Evolutionary conservation across 2,329 filamentous ascomycete genomes (phyloP).

Genomic region (Tolypocladium amazonense): DNA sequence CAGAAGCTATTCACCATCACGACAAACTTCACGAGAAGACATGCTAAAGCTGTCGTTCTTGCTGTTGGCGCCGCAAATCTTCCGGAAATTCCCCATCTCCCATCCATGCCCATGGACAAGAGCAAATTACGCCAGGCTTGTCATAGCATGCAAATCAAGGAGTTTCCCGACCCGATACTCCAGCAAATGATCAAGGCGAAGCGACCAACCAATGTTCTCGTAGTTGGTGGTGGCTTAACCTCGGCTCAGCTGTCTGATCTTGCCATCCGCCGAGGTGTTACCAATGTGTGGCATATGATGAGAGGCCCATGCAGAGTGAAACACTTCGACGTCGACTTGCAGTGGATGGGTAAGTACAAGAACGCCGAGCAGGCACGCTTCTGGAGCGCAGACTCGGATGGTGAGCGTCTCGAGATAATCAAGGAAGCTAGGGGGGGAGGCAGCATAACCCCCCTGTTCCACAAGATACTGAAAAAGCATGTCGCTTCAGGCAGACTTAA

Average conservation of each 20-base stretch:
- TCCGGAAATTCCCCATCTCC: conserved; percentile 34
- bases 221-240: conserved; percentile 67
- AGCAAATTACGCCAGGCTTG: conserved; percentile 31
- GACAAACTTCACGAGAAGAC: conserved; percentile 42
- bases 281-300: conserved; percentile 61
- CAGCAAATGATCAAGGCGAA: conserved; percentile 38
- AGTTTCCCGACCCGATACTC: conserved; percentile 45
- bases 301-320: conserved; percentile 51
- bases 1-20: conserved; percentile 54
- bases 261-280: conserved; percentile 52
- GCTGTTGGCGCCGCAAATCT: conserved; percentile 59
- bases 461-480: conserved; percentile 56
- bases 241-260: conserved; percentile 64
- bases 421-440: conserved; percentile 59
- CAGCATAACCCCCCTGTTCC: conserved; percentile 61
- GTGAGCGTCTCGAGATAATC: conserved; percentile 57
- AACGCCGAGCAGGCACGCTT: conserved; percentile 69
- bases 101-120: conserved; percentile 16
- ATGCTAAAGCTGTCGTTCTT: conserved; percentile 54
- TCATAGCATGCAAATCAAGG: conserved; percentile 54
- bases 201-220: conserved; percentile 50
- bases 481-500: conserved; percentile 37
- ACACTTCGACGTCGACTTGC: conserved; percentile 65
- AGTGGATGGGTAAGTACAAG: conserved; percentile 75
- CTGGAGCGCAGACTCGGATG: conserved; percentile 64